These are phyloP conservation scores for Penicillium soppii DNA, from an alignment of 495 filamentous ascomycete species.

Conservation along the genomic window DNA sequence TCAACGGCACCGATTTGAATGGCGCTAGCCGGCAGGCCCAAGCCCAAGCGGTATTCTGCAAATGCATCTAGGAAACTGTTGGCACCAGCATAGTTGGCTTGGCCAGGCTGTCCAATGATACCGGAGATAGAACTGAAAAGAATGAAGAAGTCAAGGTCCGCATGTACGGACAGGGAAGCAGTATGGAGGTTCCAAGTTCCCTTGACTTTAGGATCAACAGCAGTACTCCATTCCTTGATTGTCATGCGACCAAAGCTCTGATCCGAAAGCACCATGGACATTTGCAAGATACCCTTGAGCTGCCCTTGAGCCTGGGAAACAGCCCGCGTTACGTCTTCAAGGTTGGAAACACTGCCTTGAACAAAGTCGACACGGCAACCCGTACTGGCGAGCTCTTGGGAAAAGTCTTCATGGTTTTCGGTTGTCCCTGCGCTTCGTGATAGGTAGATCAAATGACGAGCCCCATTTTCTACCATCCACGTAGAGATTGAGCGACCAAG, in stretches of 20 bases:
- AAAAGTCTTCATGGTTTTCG: slow-evolving; percentile 17
- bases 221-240: not conserved
- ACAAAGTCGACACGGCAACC: slow-evolving; percentile 26
- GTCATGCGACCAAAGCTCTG: slow-evolving; percentile 39
- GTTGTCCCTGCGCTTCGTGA: slow-evolving; percentile 14
- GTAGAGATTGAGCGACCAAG: not conserved
- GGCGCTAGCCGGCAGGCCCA: slow-evolving; percentile 26
- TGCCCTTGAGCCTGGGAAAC: slow-evolving; percentile 7
- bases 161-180: slow-evolving; percentile 20
- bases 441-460: not conserved
- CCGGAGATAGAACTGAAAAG: slow-evolving; percentile 34
- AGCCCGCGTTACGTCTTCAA: slow-evolving; percentile 17
- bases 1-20: slow-evolving; percentile 33
- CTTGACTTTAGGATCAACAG: slow-evolving; percentile 2
- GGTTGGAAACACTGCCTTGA: slow-evolving; percentile 15
- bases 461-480: not conserved
- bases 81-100: slow-evolving; percentile 44
- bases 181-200: slow-evolving; percentile 11
- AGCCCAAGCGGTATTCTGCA: slow-evolving; percentile 30
- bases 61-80: slow-evolving; percentile 47
- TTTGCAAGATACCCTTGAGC: slow-evolving; percentile 35
- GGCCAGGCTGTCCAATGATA: slow-evolving; percentile 31
- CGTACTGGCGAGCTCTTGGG: slow-evolving; percentile 34
- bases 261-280: slow-evolving; percentile 37
- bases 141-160: slow-evolving; percentile 46